Base-by-base conservation (phyloP, 2,329 filamentous ascomycete genomes). In the Aspergillus sp. region DNA sequence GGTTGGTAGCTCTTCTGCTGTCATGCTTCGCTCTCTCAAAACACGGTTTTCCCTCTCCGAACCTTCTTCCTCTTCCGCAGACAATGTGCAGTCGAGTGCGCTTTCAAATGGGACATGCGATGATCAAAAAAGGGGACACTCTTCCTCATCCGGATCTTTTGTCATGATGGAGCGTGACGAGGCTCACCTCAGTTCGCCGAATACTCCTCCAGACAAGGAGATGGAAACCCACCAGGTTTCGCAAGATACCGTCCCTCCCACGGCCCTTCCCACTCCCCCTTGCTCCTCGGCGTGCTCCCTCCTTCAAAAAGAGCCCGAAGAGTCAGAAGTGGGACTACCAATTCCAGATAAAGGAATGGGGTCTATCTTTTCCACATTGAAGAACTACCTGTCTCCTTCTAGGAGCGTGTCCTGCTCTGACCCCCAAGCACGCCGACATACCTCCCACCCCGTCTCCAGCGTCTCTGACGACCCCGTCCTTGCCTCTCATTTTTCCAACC, bases 1-100 rank as follows among this genome's bases (percentile, higher is more conserved):
- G 93, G 95, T 99, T 96, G 88, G 95, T 97, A 85, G 85, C 83
- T 86, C 85, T 82, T 86, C 85, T 84, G 87, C 85, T 83, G 86
- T 87, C 87, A 84, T 84, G 83, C 74, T 77, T 77, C 81, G 63
- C 72, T 65, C 74, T 64, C 70, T 72, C 60, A 73, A 71, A 65
- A 67, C 73, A 66, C 72, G 73, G 68, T 70, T 73, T 62, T 74
- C 70, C 67, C 68, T 69, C 68, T 70, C 67, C 62, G 66, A 67
- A 58, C 47, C 54, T 51, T 66, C 64, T 58, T 63, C 66, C 63
- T 48, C 62, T 56, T 62, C 66, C 50, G 61, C 63, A 52, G 60
- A 66, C 57, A 65, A 60, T 52, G 56, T 61, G 51, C 67, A 66
- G 62, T 63, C 68, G 54, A 65, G 60, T 61, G 58, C 62, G 61